phyloP scores from a whole-genome alignment of 1,284 basidiomycete genomes.

The Hypsizygus ulmarius region DNA sequence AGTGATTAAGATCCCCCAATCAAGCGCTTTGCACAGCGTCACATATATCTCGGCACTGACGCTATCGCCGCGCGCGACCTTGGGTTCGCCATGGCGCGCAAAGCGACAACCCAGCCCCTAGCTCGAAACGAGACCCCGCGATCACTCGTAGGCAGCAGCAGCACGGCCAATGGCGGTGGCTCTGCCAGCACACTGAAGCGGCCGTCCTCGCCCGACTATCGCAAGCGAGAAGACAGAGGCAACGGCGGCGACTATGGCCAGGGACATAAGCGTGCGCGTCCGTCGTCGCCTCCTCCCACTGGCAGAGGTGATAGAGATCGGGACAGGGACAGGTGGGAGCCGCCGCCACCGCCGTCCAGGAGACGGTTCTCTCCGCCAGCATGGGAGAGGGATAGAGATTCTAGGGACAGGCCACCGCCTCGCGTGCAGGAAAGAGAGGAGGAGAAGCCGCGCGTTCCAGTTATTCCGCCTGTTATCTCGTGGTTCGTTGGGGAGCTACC shows the following conservation, averaged over 20 bases:
- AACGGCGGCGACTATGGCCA: constrained; percentile 28
- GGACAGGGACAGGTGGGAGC: constrained; percentile 40
- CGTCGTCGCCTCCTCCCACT: constrained; percentile 41
- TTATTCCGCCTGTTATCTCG: constrained; percentile 67
- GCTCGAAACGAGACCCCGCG: constrained; percentile 49
- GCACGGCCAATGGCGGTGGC: background rate
- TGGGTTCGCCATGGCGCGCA: constrained; percentile 63
- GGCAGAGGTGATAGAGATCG: constrained; percentile 5
- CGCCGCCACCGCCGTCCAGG: constrained; percentile 34
- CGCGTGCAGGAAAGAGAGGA: constrained; percentile 45
- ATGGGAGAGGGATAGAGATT: constrained; percentile 45
- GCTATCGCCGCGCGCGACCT: constrained; percentile 88
- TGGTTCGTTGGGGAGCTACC: constrained; percentile 86
- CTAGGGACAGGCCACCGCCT: constrained; percentile 30
- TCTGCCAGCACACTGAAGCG: constrained; percentile 35
- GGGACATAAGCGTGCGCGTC: constrained; percentile 54
- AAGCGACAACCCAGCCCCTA: constrained; percentile 34
- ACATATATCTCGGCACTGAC: constrained; percentile 86
- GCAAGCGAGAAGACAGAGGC: constrained; percentile 32
- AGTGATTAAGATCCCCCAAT: constrained; percentile 73
- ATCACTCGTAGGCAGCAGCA: constrained; percentile 28
- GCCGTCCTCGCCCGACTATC: constrained; percentile 45
- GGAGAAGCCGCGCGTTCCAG: constrained; percentile 49
- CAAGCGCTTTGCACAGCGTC: constrained; percentile 88
- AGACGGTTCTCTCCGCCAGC: constrained; percentile 36